A percentile compares a stretch with the other conserved stretches of the same genome.
phyloP scores from a whole-genome alignment of 1,139 yeast genomes.

The Scheffersomyces illinoinensis region DNA sequence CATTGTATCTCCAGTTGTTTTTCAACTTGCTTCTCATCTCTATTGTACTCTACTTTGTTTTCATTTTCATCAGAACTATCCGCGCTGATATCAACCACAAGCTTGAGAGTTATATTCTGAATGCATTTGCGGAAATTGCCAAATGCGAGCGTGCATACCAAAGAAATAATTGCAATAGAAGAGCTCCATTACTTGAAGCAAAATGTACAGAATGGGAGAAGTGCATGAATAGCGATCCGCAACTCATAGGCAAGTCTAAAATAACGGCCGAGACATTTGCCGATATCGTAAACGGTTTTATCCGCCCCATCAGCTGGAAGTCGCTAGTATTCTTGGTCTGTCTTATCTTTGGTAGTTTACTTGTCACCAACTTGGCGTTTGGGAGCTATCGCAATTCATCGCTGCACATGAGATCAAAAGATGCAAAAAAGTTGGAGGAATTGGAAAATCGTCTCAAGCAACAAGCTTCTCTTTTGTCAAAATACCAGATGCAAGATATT shows the following conservation, averaged over 20 bases:
- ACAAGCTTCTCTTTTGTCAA: constrained; percentile 7
- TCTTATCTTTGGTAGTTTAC: constrained; percentile 44
- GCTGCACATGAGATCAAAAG: neutral
- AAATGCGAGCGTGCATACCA: constrained; percentile 70
- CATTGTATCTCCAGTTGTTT: constrained; percentile 69
- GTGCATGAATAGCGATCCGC: constrained; percentile 88
- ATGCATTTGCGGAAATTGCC: constrained; percentile 65
- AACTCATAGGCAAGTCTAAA: constrained; percentile 70
- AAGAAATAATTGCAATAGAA: constrained; percentile 64
- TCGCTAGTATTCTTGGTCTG: constrained; percentile 53
- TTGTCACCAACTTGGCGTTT: constrained; percentile 44
- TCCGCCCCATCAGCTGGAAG: constrained; percentile 76
- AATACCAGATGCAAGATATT: constrained; percentile 1
- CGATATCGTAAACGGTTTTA: constrained; percentile 75
- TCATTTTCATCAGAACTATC: constrained; percentile 58
- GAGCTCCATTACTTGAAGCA: constrained; percentile 75
- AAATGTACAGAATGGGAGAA: constrained; percentile 74
- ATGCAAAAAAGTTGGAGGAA: constrained; percentile 1
- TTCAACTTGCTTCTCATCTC: constrained; percentile 63
- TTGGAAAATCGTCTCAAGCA: constrained; percentile 6
- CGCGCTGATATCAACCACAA: constrained; percentile 70
- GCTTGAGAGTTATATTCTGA: constrained; percentile 62
- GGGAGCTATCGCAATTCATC: constrained; percentile 25
- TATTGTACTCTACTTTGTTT: constrained; percentile 54
- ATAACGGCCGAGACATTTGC: constrained; percentile 83